These are phyloP conservation scores for Calonectria crousiana DNA, from an alignment of 2,329 filamentous ascomycete genomes.

Conservation along the genomic window DNA sequence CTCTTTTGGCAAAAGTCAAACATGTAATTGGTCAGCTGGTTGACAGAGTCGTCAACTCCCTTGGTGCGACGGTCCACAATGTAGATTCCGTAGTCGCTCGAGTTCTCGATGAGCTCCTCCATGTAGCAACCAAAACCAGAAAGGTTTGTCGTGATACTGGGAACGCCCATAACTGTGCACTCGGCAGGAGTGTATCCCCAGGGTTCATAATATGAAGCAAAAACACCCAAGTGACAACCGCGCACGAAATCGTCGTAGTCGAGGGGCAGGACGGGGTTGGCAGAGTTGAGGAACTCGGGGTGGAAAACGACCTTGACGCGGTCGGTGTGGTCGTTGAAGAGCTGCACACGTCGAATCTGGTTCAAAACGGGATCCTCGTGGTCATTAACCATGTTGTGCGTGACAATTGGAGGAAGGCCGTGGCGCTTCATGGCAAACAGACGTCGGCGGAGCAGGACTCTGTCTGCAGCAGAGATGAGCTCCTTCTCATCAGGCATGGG, in stretches of 20 bases:
- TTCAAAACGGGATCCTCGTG: slow-evolving; percentile 93
- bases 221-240: slow-evolving; percentile 94
- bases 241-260: slow-evolving; percentile 99
- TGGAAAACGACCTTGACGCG: slow-evolving; percentile 99
- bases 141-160: slow-evolving; percentile 97
- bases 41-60: slow-evolving; percentile 96
- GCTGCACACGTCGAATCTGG: slow-evolving; percentile 93
- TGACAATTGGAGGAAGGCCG: slow-evolving; percentile 92
- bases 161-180: slow-evolving; percentile 99
- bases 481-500: slow-evolving; percentile 97
- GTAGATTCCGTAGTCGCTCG: slow-evolving; percentile 97
- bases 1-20: slow-evolving; percentile 95
- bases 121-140: slow-evolving; percentile 99
- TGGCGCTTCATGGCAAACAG: slow-evolving; percentile 97
- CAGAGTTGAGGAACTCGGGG: slow-evolving; percentile 95
- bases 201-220: slow-evolving; percentile 98
- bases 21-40: slow-evolving; percentile 90
- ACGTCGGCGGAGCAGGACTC: slow-evolving; percentile 89
- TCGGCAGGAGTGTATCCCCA: slow-evolving; percentile 99
- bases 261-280: slow-evolving; percentile 93
- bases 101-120: slow-evolving; percentile 99
- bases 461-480: slow-evolving; percentile 90
- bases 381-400: slow-evolving; percentile 98
- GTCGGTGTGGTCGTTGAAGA: slow-evolving; percentile 96
- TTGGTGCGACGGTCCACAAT: slow-evolving; percentile 97